phyloP scores from a whole-genome alignment of 495 filamentous ascomycete genomes.

The Clohesyomyces aquaticus region DNA sequence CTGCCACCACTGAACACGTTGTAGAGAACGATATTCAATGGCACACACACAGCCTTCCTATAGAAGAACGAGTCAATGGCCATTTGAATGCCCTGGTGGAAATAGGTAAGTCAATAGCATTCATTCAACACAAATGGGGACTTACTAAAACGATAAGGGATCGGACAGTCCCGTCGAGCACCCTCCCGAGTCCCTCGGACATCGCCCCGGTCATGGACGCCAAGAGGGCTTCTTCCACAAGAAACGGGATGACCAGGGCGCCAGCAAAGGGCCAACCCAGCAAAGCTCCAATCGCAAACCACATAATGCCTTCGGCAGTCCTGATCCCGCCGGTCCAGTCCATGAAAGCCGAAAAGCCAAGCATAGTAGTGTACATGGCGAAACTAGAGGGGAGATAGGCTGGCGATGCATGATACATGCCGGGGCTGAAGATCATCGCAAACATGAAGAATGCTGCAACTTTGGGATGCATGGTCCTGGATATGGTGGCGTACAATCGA shows the following conservation, averaged over 20 bases:
- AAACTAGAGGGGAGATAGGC: conserved; percentile 93
- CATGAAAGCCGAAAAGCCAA: conserved; percentile 87
- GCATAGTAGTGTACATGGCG: conserved; percentile 91
- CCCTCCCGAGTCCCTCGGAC: conserved; percentile 57
- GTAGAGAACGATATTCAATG: conserved; percentile 93
- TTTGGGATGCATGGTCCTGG: conserved; percentile 70
- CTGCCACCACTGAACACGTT: conserved; percentile 83
- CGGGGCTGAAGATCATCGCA: conserved; percentile 74
- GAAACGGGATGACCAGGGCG: conserved; percentile 78
- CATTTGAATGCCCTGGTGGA: conserved; percentile 58
- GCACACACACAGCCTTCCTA: conserved; percentile 72
- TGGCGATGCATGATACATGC: conserved; percentile 88
- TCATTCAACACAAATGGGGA: neutral
- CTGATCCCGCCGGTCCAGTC: conserved; percentile 75
- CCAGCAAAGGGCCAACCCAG: conserved; percentile 95
- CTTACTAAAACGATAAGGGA: conserved; percentile 73
- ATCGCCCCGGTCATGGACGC: conserved; percentile 62
- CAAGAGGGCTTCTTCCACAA: conserved; percentile 74
- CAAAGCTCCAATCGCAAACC: conserved; percentile 87
- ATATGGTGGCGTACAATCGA: conserved; percentile 74
- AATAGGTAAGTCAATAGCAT: conserved; percentile 31
- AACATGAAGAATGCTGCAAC: conserved; percentile 84
- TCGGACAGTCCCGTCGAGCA: conserved; percentile 68
- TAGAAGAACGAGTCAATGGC: conserved; percentile 81
- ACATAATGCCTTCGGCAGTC: conserved; percentile 82